These are phyloP conservation scores for Penicillium lividum DNA, from an alignment of 495 filamentous ascomycete genomes.

Conservation along the genomic window DNA sequence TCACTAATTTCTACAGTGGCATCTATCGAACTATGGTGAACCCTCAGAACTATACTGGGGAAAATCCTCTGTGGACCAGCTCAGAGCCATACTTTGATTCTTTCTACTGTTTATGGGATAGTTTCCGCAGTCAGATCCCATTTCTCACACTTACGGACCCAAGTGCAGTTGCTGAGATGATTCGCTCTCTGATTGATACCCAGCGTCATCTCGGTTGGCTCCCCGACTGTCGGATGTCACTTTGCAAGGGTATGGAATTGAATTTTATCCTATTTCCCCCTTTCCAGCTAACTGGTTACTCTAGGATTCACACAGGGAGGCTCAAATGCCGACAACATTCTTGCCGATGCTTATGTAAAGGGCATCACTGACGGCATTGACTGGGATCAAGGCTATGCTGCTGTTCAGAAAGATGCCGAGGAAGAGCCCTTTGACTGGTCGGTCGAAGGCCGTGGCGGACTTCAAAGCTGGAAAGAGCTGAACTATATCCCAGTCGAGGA, in stretches of 20 bases:
- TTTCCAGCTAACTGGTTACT: too few relatives aligned
- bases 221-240: constrained; percentile 66
- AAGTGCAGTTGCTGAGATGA: constrained; percentile 57
- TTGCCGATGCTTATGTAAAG: constrained; percentile 76
- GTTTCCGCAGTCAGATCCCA: constrained; percentile 64
- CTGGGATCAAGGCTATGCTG: constrained; percentile 67
- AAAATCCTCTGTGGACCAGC: constrained; percentile 70
- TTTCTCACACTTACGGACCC: constrained; percentile 70
- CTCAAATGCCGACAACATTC: constrained; percentile 72
- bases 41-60: constrained; percentile 73
- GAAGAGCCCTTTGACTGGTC: constrained; percentile 65
- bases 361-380: constrained; percentile 61
- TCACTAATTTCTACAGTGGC: constrained; percentile 58
- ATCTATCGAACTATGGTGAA: constrained; percentile 62
- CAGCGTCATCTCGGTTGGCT: constrained; percentile 69
- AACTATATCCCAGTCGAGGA: constrained; percentile 70
- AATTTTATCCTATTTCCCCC: neutral
- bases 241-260: constrained; percentile 65
- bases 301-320: constrained; percentile 64
- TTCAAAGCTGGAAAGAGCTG: constrained; percentile 66
- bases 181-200: constrained; percentile 72
- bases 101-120: constrained; percentile 58
- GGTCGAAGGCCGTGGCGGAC: constrained; percentile 72
- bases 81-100: constrained; percentile 63
- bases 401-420: constrained; percentile 71